Conservation (phyloP, 768 basidiomycete genomes). For the Lentinula edodes region DNA sequence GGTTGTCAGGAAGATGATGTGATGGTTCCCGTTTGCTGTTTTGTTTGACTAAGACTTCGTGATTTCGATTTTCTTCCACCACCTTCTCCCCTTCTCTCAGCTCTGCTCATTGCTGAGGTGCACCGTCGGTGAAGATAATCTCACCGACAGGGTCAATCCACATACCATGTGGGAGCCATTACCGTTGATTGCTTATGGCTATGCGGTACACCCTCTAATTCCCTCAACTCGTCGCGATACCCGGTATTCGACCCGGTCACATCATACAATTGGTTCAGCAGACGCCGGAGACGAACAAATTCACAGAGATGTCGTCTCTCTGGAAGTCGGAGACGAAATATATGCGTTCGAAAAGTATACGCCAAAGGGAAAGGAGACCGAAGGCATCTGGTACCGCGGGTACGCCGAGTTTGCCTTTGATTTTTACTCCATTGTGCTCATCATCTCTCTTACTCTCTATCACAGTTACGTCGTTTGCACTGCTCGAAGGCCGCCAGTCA, state of each 20-base stretch:
- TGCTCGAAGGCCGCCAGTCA: constrained; percentile 64
- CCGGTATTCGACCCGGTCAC: constrained; percentile 44
- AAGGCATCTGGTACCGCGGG: constrained; percentile 92
- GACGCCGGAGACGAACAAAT: constrained; percentile 59
- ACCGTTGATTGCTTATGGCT: constrained; percentile 81
- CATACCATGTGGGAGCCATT: constrained; percentile 37
- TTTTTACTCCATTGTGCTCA: not conserved
- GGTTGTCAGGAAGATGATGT: not conserved
- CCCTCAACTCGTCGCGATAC: constrained; percentile 67
- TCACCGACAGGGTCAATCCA: not conserved
- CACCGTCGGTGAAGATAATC: not conserved
- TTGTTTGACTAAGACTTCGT: not conserved
- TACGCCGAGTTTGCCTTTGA: constrained; percentile 24
- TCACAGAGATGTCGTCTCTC: constrained; percentile 71
- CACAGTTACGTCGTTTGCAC: constrained; percentile 82
- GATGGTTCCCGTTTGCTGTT: not conserved
- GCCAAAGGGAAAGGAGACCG: constrained; percentile 64
- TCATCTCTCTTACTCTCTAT: not conserved
- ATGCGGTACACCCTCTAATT: constrained; percentile 79
- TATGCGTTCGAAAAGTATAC: constrained; percentile 95
- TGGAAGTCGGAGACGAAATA: constrained; percentile 95
- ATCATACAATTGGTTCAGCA: constrained; percentile 56
- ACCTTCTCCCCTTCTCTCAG: not conserved
- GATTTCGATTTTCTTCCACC: not conserved
- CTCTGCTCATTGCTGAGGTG: not conserved